Evolutionary conservation across 164 flowering plant species (phyloP).

Genomic region (Stephania yunnanensis): DNA sequence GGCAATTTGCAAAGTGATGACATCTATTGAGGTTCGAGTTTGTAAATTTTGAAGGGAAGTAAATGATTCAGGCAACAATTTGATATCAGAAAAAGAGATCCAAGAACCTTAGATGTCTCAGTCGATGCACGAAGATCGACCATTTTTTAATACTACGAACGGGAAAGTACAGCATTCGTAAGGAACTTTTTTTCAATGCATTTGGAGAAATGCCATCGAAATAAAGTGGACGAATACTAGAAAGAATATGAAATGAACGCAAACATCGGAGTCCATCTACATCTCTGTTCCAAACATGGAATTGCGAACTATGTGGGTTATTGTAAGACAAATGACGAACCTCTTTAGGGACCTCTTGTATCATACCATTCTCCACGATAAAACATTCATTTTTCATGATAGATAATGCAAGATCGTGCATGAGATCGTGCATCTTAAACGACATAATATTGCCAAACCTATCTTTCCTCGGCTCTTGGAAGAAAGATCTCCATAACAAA

Average conservation of each 20-base stretch:
- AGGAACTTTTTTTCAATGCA: neutral
- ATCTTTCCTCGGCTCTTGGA: neutral
- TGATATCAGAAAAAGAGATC: neutral
- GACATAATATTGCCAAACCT: neutral
- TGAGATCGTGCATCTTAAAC: slow-evolving; percentile 5
- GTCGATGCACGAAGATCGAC: neutral
- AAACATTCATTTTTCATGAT: neutral
- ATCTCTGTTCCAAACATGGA: neutral
- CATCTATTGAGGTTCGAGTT: neutral
- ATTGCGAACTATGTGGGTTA: neutral
- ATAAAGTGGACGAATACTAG: neutral
- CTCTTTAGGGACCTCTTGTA: neutral
- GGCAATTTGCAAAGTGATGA: neutral
- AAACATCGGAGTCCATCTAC: too few relatives aligned
- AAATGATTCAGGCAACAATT: too few relatives aligned
- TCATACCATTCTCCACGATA: neutral
- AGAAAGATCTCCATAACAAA: slow-evolving; percentile 3
- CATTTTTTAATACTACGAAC: neutral
- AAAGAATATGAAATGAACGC: neutral
- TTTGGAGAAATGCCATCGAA: neutral
- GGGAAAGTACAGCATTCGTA: neutral
- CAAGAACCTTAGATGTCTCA: neutral
- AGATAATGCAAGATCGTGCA: neutral
- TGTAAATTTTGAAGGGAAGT: neutral
- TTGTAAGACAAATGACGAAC: neutral